phyloP scores from a whole-genome alignment of 306 rosid species.

The Begonia peltatifolia region DNA sequence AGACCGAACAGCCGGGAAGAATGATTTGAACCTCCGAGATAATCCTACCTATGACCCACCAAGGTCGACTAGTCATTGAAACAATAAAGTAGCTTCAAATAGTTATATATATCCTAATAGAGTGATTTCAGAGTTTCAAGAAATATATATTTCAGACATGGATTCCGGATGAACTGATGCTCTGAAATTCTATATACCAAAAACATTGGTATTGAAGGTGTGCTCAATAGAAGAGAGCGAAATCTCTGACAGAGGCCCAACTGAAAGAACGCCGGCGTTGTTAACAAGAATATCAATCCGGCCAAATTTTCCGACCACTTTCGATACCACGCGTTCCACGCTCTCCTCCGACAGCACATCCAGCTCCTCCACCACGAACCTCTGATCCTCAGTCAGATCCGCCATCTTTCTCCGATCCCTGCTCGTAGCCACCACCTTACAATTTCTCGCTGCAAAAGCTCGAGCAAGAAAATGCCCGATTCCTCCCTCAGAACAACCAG shows the following conservation, averaged over 20 bases:
- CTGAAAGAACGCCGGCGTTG: constrained; percentile 70
- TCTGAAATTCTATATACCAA: constrained; percentile 19
- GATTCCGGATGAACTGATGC: no score
- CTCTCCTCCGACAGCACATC: constrained; percentile 69
- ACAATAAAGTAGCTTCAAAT: no score
- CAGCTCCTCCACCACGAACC: constrained; percentile 47
- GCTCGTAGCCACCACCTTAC: constrained; percentile 66
- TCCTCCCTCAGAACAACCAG: constrained; percentile 58
- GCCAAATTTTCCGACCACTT: constrained; percentile 36
- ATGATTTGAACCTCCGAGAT: no score
- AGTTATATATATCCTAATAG: no score
- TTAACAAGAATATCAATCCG: constrained; percentile 63
- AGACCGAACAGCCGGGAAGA: no score
- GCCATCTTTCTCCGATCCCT: constrained; percentile 42
- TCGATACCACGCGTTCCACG: constrained; percentile 25
- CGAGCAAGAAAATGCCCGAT: constrained; percentile 69
- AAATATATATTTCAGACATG: no score
- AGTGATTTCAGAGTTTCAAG: no score
- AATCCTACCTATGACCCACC: no score
- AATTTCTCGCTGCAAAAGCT: constrained; percentile 45
- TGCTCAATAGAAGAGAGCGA: constrained; percentile 42
- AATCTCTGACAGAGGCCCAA: constrained; percentile 68
- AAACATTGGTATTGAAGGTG: constrained; percentile 64
- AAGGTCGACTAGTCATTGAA: no score
- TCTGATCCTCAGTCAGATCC: constrained; percentile 32